Evolutionary conservation across 169 alveolate genomes (phyloP), one percentile per base, ranked within the genome.

Genomic region (Perkinsus olseni): DNA sequence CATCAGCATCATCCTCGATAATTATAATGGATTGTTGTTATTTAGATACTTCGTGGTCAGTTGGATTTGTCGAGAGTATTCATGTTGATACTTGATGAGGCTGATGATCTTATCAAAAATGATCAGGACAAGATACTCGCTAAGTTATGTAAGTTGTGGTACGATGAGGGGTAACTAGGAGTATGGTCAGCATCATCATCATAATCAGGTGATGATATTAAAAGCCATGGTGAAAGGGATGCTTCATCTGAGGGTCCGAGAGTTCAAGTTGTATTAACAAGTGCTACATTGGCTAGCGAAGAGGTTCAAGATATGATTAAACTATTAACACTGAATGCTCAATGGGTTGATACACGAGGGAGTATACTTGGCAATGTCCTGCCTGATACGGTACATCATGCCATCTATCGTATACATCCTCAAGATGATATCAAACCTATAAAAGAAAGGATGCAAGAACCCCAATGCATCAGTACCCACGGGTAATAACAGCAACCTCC

Each of bases 21-120:
- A n/a, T n/a, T n/a, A n/a, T n/a, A n/a, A n/a, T n/a, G n/a, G n/a
- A n/a, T 45, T 92, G 74, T 51, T 74, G 82, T 36, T 82, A 92
- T 36, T 39, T 74, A 21, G 90, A 34, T 74, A 20, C 92, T 74
- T 0, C 92, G 93, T 0, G 94, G 93, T n/a, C 0, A 51, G 31
- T 40, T 92, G 48, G 94, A 92, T 37, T 74, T 95, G 92, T 38
- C 92, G 39, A 74, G 91, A 21, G 39, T 95, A 48, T 45, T 74
- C 74, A 92, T 95, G 39, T 91, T 95, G 74, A 92, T 94, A 39
- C 93, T 93, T 8, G 97, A 94, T 37, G 97, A 94, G 24, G 96
- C 96, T 0, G 96, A 94, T 39, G 96, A 94, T 62, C 91, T 95
- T 62, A 93, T 93, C 37, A 94, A 95, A 91, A 94, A 93, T 92